Evolutionary conservation across 352 stramenopile species (phyloP).

Genomic region (Pythium biforme): DNA sequence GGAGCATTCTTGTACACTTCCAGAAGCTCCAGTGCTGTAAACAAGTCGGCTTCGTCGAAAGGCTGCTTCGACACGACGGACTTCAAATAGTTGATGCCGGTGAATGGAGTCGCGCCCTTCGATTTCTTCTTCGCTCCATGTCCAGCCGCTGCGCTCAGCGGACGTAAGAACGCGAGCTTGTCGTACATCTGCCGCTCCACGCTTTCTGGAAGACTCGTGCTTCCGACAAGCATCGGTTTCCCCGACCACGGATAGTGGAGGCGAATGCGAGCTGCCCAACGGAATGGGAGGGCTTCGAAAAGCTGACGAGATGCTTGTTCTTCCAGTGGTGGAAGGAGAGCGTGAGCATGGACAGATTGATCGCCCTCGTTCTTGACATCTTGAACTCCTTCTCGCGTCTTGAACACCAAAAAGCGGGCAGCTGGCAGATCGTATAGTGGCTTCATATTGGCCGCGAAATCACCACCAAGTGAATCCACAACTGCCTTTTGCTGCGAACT

Average conservation of each 20-base stretch:
- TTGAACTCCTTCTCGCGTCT: not conserved
- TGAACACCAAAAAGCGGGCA: slow-evolving; percentile 12
- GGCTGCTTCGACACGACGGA: slow-evolving; percentile 30
- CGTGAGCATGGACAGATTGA: no score
- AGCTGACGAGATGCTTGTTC: slow-evolving; percentile 31
- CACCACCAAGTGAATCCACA: not conserved
- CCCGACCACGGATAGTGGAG: slow-evolving; percentile 52
- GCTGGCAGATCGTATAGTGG: not conserved
- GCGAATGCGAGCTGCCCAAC: slow-evolving; percentile 25
- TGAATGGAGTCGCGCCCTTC: slow-evolving; percentile 34
- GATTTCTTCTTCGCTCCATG: slow-evolving; percentile 8
- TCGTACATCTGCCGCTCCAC: slow-evolving; percentile 42
- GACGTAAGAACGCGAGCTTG: slow-evolving; percentile 34
- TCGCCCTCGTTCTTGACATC: not conserved
- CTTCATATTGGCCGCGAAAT: not conserved
- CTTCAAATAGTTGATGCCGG: slow-evolving; percentile 49
- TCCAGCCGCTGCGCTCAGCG: not conserved
- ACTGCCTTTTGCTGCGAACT: slow-evolving; percentile 7
- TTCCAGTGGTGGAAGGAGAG: slow-evolving; percentile 10
- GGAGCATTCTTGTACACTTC: slow-evolving; percentile 41
- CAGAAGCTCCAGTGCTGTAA: slow-evolving; percentile 57
- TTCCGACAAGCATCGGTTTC: slow-evolving; percentile 32
- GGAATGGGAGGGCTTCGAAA: slow-evolving; percentile 28
- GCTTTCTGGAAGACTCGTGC: slow-evolving; percentile 30
- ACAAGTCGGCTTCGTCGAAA: slow-evolving; percentile 44